Conservation (phyloP, 345 rosid genomes). For the Draba incana region DNA sequence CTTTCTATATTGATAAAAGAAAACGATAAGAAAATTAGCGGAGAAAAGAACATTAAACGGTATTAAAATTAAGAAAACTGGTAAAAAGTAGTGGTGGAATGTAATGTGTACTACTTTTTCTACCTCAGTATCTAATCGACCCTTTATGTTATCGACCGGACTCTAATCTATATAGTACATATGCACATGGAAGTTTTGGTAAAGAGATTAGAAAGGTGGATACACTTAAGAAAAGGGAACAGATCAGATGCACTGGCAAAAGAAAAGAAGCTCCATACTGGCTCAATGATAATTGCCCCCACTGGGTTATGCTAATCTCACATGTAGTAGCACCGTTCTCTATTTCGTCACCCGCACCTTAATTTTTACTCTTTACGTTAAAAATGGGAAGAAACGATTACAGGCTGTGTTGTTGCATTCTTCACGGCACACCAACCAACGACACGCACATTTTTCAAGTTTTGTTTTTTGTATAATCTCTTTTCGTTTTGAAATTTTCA, state of each 20-base stretch:
- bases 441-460: constrained; percentile 30
- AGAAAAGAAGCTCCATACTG: constrained; percentile 34
- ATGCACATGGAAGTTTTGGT: background rate
- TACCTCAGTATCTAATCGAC: too few relatives aligned
- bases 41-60: too few relatives aligned
- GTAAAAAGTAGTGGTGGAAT: too few relatives aligned
- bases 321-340: constrained; percentile 2
- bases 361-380: background rate
- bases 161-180: background rate
- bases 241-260: constrained; percentile 44
- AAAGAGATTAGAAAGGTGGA: constrained; percentile 7
- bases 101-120: too few relatives aligned
- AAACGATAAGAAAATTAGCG: too few relatives aligned
- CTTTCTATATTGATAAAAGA: too few relatives aligned
- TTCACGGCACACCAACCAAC: constrained; percentile 40
- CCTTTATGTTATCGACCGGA: too few relatives aligned
- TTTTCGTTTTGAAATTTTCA: background rate
- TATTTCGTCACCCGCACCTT: constrained; percentile 40
- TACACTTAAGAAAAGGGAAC: constrained; percentile 25
- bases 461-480: background rate
- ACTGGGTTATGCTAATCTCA: constrained; percentile 37
- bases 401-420: constrained; percentile 36
- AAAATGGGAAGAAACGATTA: constrained; percentile 9
- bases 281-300: constrained; percentile 42
- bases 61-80: too few relatives aligned